A percentile compares a stretch with the other conserved stretches of the same genome.
phyloP scores from a whole-genome alignment of 441 rosid species.

The California macrophylla region DNA sequence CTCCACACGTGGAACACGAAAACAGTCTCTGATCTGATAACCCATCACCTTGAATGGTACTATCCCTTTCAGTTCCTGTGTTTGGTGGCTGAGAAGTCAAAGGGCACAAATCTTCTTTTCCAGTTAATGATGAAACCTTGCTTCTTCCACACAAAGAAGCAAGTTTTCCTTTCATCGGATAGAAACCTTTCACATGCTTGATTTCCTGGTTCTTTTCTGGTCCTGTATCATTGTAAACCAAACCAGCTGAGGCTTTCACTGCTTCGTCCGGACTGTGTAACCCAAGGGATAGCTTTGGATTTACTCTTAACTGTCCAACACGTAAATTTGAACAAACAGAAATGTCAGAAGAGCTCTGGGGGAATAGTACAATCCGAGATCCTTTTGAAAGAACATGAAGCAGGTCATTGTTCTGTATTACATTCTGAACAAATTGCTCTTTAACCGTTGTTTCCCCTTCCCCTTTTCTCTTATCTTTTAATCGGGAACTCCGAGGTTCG shows the following conservation, averaged over 20 bases:
- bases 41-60: constrained; percentile 33
- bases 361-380: constrained; percentile 65
- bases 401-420: constrained; percentile 54
- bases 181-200: constrained; percentile 36
- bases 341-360: constrained; percentile 60
- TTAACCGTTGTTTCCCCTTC: constrained; percentile 83
- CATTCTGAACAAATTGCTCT: constrained; percentile 63
- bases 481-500: constrained; percentile 87
- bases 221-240: constrained; percentile 29
- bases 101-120: constrained; percentile 23
- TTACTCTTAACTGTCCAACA: constrained; percentile 47
- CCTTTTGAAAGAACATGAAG: constrained; percentile 75
- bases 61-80: constrained; percentile 24
- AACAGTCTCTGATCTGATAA: constrained; percentile 82
- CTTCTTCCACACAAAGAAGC: constrained; percentile 48
- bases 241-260: constrained; percentile 32
- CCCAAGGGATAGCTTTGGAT: constrained; percentile 29
- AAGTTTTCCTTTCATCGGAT: constrained; percentile 50
- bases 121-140: constrained; percentile 28
- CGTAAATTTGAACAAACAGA: constrained; percentile 64
- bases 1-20: constrained; percentile 88
- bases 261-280: constrained; percentile 31
- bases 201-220: constrained; percentile 27
- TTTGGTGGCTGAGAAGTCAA: constrained; percentile 13
- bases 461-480: constrained; percentile 79